Base-by-base conservation (phyloP, 768 basidiomycete species). In the Hericium rajendrae region DNA sequence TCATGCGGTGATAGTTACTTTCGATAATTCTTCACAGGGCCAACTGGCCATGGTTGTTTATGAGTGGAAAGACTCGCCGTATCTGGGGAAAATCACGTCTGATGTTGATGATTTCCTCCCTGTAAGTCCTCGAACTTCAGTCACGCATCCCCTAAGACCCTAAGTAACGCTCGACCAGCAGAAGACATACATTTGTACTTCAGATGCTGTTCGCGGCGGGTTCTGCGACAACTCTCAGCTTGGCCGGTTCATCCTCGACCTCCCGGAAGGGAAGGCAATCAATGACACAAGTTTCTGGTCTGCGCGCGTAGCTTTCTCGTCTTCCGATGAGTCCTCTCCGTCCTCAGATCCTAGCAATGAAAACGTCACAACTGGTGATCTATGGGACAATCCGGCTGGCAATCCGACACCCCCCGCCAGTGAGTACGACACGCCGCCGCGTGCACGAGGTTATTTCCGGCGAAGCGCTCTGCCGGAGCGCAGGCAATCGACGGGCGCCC, bases 111-210 rank as follows among this genome's bases (percentile, higher is more conserved):
- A 81, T 40, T 73, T 74, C 56, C 66, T 86, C 52, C 88, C 87
- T 61, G 87, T 93, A 70, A 81, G 84, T 73, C 56, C 22, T n/a
- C 59, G 24, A 37, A 40, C 46, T 39, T 10, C 28, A 20, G n/a
- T 4, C 12, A 43, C 22, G 40, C 28, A 51, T 26, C 60, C 51
- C 48, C 40, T 57, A 56, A 20, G n/a, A 39, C 48, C 61, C 37
- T 59, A 59, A 62, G 67, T 59, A 62, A 48, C 20, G 38, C 22
- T 20, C 38, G 57, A 67, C 65, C 63, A 78, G 73, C 82, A 97
- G 93, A 91, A 87, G 74, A 90, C 88, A 22, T 99, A 92, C 64
- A 81, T 99, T 28, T 99, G 97, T 72, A 98, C 95, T 2, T 81
- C 90, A 2, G 84, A 78, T 57, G 87, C 91, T 20, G 78, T 93